Evolutionary conservation across 495 filamentous ascomycete species (phyloP).

Genomic region (Margaritispora aquatica): DNA sequence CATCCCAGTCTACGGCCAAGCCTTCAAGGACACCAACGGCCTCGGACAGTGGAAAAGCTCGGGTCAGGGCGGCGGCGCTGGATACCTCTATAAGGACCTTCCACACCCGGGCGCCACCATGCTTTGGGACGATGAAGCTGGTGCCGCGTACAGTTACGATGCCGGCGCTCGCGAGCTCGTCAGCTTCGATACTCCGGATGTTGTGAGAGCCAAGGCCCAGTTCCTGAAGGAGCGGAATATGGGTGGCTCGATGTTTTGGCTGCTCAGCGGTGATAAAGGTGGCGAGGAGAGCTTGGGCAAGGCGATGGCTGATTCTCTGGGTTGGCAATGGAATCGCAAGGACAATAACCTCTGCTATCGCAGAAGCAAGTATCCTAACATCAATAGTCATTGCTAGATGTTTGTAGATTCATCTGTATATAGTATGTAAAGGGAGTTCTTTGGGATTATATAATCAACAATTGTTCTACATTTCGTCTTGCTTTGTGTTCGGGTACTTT

Average conservation of each 20-base stretch:
- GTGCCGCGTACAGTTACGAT: constrained; percentile 70
- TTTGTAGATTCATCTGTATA: no score
- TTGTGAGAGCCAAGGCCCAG: constrained; percentile 53
- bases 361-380: constrained; percentile 70
- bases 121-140: constrained; percentile 39
- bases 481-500: no score
- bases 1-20: constrained; percentile 79
- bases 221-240: constrained; percentile 60
- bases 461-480: no score
- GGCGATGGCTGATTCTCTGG: constrained; percentile 32
- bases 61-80: constrained; percentile 58
- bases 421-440: no score
- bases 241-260: constrained; percentile 90
- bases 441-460: no score
- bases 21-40: constrained; percentile 67
- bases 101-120: constrained; percentile 43
- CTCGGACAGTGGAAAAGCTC: constrained; percentile 59
- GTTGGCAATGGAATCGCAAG: constrained; percentile 44
- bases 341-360: constrained; percentile 68
- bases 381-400: constrained; percentile 32
- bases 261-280: constrained; percentile 65
- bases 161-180: constrained; percentile 50
- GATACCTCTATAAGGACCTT: constrained; percentile 53
- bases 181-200: constrained; percentile 65
- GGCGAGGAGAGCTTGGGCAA: constrained; percentile 56